Percentiles rank a stretch among this genome's conserved stretches.
Evolutionary conservation across 2,329 filamentous ascomycete species (phyloP).

Genomic region (Pseudomassariella vexata): DNA sequence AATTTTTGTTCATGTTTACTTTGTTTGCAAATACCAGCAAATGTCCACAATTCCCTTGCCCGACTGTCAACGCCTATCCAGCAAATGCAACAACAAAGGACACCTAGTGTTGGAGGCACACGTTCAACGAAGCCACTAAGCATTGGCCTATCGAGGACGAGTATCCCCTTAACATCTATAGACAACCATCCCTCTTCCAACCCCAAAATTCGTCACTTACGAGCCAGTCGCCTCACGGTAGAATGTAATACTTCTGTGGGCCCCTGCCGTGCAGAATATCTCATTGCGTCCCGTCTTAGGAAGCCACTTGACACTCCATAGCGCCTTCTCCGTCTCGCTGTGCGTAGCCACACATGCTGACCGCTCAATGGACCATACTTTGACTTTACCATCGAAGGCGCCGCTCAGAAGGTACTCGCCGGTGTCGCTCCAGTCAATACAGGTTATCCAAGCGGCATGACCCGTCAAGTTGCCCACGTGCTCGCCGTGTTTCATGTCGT

Average conservation of each 20-base stretch:
- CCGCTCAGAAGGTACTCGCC: conserved; percentile 88
- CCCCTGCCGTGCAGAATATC: conserved; percentile 74
- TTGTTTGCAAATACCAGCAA: too few species aligned
- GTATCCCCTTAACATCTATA: too few species aligned
- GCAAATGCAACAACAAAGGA: too few species aligned
- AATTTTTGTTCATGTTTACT: too few species aligned
- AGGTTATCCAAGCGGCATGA: conserved; percentile 82
- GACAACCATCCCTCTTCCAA: too few species aligned
- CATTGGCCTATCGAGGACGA: too few species aligned
- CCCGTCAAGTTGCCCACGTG: conserved; percentile 73
- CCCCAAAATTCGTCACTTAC: too few species aligned
- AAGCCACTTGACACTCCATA: conserved; percentile 84
- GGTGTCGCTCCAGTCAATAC: conserved; percentile 86
- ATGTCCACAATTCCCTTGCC: too few species aligned
- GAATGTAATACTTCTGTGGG: conserved; percentile 70
- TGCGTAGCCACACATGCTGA: conserved; percentile 86
- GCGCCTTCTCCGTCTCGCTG: conserved; percentile 76
- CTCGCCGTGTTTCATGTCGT: conserved; percentile 88
- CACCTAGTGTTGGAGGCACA: too few species aligned
- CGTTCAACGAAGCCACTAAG: too few species aligned
- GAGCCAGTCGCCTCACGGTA: conserved; percentile 75
- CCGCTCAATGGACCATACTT: conserved; percentile 89
- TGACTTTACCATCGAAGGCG: conserved; percentile 87
- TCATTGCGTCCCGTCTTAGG: conserved; percentile 64
- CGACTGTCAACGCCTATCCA: too few species aligned